Conservation (phyloP, 73 alveolate genomes). For the Stentor coeruleus region DNA sequence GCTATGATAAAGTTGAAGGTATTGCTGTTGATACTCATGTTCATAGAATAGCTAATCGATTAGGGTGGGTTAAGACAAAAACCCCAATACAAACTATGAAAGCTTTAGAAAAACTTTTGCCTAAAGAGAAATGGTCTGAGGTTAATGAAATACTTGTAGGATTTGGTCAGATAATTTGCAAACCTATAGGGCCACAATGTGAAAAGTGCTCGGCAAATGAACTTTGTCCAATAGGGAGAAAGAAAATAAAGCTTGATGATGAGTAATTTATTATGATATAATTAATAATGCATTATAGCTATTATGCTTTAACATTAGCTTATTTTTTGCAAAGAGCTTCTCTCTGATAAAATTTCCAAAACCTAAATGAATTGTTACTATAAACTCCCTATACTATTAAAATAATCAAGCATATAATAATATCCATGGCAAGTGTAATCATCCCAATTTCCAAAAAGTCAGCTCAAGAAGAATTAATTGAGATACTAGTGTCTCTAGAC, state of each 20-base stretch:
- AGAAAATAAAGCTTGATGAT: conserved; percentile 32
- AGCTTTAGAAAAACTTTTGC: conserved; percentile 77
- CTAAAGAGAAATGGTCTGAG: conserved; percentile 71
- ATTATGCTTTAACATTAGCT: too few species aligned
- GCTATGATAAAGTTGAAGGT: conserved; percentile 77
- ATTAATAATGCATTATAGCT: too few species aligned
- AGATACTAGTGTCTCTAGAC: neutral
- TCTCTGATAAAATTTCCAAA: too few species aligned
- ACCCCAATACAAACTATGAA: conserved; percentile 80
- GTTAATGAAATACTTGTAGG: conserved; percentile 89
- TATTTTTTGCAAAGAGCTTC: too few species aligned
- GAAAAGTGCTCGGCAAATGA: conserved; percentile 56
- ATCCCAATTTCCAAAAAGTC: neutral
- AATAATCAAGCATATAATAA: too few species aligned
- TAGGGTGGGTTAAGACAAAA: conserved; percentile 88
- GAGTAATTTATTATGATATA: too few species aligned
- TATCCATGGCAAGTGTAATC: neutral
- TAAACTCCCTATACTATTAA: too few species aligned
- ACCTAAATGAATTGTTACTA: too few species aligned
- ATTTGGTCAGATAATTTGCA: conserved; percentile 88
- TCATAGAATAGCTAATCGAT: conserved; percentile 83
- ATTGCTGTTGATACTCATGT: conserved; percentile 97
- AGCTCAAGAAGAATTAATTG: neutral
- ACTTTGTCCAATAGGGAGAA: conserved; percentile 59
- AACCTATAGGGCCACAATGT: conserved; percentile 72